Percentiles rank a stretch among this genome's conserved stretches.
phyloP scores from a whole-genome alignment of 331 rosid genomes.

The Rosa hybrid region DNA sequence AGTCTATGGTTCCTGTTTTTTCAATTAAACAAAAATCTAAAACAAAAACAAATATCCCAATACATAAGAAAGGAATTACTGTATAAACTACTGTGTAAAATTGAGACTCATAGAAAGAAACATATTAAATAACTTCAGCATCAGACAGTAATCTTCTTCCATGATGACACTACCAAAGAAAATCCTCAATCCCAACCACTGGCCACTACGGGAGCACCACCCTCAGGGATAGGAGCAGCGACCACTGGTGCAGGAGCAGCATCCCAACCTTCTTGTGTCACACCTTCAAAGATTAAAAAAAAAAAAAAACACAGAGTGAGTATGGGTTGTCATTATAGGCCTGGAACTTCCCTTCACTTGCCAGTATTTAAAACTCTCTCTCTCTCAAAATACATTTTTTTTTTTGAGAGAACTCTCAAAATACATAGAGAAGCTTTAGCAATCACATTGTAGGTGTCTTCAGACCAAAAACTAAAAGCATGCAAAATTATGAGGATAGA shows the following conservation, averaged over 20 bases:
- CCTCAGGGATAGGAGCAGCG: constrained; percentile 26
- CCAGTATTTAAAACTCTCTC: no score
- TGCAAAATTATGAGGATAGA: background rate
- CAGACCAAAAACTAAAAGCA: background rate
- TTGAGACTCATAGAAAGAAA: background rate
- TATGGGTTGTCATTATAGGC: background rate
- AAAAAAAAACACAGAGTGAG: background rate
- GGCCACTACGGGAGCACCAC: background rate
- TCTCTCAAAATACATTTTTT: no score
- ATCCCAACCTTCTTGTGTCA: constrained; percentile 60
- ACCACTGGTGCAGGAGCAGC: constrained; percentile 36
- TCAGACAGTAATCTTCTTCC: background rate
- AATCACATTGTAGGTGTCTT: background rate
- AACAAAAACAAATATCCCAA: background rate
- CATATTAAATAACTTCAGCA: background rate
- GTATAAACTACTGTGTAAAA: background rate
- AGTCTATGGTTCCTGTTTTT: background rate
- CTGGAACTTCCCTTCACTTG: no score
- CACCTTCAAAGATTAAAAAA: background rate
- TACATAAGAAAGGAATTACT: background rate
- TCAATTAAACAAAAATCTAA: background rate
- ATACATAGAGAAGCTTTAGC: background rate
- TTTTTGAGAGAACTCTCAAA: no score
- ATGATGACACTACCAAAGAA: background rate
- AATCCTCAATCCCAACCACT: constrained; percentile 39